phyloP scores from a whole-genome alignment of 2,329 filamentous ascomycete species.

The Proliferodiscus dingleyae region DNA sequence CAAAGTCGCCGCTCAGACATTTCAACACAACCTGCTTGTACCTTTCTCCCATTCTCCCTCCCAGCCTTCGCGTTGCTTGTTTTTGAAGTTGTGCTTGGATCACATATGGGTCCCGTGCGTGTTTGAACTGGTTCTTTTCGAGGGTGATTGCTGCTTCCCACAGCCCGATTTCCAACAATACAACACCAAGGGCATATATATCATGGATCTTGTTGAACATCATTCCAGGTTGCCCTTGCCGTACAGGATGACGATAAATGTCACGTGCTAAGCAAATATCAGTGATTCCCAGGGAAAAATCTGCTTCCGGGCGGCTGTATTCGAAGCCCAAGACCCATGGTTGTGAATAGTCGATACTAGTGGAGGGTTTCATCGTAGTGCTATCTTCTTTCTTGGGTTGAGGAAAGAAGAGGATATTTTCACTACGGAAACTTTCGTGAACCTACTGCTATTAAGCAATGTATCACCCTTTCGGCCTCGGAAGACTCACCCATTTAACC shows the following conservation, averaged over 20 bases:
- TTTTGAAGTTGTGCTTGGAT: conserved; percentile 19
- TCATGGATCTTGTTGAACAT: conserved; percentile 49
- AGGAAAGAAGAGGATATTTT: conserved; percentile 11
- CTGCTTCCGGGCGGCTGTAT: conserved; percentile 5
- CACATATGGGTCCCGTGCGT: conserved; percentile 10
- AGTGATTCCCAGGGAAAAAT: conserved; percentile 5
- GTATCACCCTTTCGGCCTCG: not conserved
- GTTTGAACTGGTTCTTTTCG: conserved; percentile 3
- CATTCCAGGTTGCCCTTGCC: conserved; percentile 40
- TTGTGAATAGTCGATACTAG: not conserved
- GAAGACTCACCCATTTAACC: not conserved
- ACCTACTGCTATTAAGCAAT: conserved; percentile 1
- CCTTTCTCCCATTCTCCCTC: conserved; percentile 30
- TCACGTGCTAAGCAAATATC: conserved; percentile 27
- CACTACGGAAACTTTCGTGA: conserved; percentile 10
- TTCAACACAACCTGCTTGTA: conserved; percentile 31
- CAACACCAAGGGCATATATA: conserved; percentile 51
- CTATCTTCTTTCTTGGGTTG: not conserved
- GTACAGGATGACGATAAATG: conserved; percentile 45
- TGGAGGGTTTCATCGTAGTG: not conserved
- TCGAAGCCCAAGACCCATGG: conserved; percentile 11
- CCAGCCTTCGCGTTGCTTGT: conserved; percentile 23
- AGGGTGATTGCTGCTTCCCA: conserved; percentile 36
- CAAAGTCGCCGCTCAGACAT: conserved; percentile 27
- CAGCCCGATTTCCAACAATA: conserved; percentile 48